A percentile compares a stretch with the other conserved stretches of the same genome.
phyloP scores from a whole-genome alignment of 2,329 filamentous ascomycete species.

The Emmonsia crescens region DNA sequence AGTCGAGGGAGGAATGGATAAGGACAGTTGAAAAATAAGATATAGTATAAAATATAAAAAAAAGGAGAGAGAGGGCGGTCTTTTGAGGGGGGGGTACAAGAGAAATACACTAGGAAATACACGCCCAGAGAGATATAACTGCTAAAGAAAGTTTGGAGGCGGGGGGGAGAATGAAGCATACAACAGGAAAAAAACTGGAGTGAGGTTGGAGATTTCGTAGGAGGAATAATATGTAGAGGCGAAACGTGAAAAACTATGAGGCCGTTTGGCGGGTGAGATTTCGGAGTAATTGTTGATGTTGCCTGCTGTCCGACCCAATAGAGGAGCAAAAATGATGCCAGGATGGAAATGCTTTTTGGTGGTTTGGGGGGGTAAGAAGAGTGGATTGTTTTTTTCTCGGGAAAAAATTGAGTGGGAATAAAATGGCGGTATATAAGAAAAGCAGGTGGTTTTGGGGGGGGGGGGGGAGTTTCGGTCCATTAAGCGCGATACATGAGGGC shows the following conservation, averaged over 20 bases:
- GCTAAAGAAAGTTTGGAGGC: neutral
- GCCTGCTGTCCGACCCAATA: neutral
- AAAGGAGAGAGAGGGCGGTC: neutral
- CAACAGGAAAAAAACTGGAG: neutral
- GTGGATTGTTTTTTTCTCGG: neutral
- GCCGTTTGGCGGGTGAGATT: neutral
- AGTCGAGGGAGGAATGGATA: neutral
- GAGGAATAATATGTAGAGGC: neutral
- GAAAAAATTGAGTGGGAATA: neutral
- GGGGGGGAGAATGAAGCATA: neutral
- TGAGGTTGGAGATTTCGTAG: neutral
- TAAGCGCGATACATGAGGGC: neutral
- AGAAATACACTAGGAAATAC: neutral
- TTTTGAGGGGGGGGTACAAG: neutral
- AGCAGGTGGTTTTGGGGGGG: neutral
- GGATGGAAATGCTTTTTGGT: neutral
- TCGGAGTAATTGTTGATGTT: neutral
- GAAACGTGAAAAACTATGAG: neutral
- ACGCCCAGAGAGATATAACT: neutral
- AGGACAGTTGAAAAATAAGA: conserved; percentile 1
- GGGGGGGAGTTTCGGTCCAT: neutral
- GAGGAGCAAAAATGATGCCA: neutral
- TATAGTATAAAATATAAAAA: neutral
- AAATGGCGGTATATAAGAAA: neutral
- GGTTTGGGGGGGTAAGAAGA: neutral